Evolutionary conservation across 1,284 basidiomycete genomes (phyloP), one percentile per base, ranked within the genome.

Genomic region (Ganoderma meredithae): DNA sequence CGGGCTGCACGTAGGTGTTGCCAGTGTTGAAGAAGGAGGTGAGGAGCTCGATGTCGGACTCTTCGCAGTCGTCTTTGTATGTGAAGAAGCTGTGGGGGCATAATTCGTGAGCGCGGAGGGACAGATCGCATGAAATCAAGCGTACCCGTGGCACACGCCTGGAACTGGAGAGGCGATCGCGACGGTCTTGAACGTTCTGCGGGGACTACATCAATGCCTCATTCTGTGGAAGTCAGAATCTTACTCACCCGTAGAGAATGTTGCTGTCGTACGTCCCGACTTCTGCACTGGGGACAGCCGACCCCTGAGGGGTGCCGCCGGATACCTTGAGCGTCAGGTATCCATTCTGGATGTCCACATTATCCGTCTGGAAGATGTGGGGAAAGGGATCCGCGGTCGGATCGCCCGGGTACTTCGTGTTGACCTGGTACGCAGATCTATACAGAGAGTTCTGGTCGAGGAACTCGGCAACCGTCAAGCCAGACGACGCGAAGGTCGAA

Each of bases 41-140:
- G 17, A 62, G 44, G 60, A 62, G 43, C 60, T 62, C 60, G 44
- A 62, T 62, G 44, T 62, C 60, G 44, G 60, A 49, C 41, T 62
- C 60, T 19, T 62, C 43, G 22, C 60, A 62, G 25, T 62, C 60
- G 19, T 62, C 31, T 44, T 62, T 49, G 31, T 62, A 62, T 19
- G 60, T 62, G 60, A 62, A 62, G 44, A 62, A 62, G 31, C 60
- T 62, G 10, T 39, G 12, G 27, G 10, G 2, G 22, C 22, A 19
- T 55, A 10, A 0, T 36, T 17, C 10, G 33, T 36, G 31, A 22
- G 31, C 22, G 33, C 19, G 55, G 55, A 8, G 25, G 17, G 19
- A 39, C n/a, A 9, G 17, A 22, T 31, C 3, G 39, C 19, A 1
- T 44, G 12, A 9, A 10, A n/a, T 44, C 17, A 6, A 17, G 15